Conservation (phyloP, 2,329 filamentous ascomycete genomes). For the Curvularia lunata region DNA sequence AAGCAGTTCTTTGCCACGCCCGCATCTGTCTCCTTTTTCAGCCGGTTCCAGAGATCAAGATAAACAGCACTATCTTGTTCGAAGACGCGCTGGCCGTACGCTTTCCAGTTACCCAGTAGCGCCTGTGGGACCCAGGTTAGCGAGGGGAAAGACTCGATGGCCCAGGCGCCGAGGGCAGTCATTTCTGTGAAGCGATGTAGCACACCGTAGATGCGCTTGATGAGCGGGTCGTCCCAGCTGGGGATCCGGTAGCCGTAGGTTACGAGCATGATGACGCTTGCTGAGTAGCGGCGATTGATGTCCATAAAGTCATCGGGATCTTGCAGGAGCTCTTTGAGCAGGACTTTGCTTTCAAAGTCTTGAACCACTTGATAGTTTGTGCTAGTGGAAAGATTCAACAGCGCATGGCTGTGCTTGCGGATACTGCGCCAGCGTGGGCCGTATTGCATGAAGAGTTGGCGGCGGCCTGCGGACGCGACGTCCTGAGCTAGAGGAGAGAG, state of each 20-base stretch:
- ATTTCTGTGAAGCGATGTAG: conserved; percentile 43
- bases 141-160: conserved; percentile 40
- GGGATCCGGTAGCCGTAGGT: conserved; percentile 47
- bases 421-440: conserved; percentile 47
- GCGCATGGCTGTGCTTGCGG: conserved; percentile 44
- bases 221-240: conserved; percentile 40
- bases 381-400: conserved; percentile 40
- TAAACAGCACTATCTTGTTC: conserved; percentile 43
- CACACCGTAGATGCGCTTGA: conserved; percentile 42
- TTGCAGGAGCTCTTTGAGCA: conserved; percentile 53
- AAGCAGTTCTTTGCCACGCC: conserved; percentile 43
- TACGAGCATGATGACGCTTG: conserved; percentile 44
- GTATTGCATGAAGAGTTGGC: conserved; percentile 56
- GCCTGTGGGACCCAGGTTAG: conserved; percentile 39
- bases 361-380: conserved; percentile 52
- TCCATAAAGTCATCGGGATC: conserved; percentile 42
- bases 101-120: conserved; percentile 41
- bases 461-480: conserved; percentile 56
- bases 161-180: conserved; percentile 38
- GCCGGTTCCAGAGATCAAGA: conserved; percentile 41
- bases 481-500: conserved; percentile 47
- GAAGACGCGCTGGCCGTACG: conserved; percentile 33
- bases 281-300: conserved; percentile 43
- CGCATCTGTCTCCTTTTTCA: conserved; percentile 39
- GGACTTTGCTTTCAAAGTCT: conserved; percentile 56